phyloP scores from a whole-genome alignment of 495 filamentous ascomycete species.

The Aspergillus baeticus region DNA sequence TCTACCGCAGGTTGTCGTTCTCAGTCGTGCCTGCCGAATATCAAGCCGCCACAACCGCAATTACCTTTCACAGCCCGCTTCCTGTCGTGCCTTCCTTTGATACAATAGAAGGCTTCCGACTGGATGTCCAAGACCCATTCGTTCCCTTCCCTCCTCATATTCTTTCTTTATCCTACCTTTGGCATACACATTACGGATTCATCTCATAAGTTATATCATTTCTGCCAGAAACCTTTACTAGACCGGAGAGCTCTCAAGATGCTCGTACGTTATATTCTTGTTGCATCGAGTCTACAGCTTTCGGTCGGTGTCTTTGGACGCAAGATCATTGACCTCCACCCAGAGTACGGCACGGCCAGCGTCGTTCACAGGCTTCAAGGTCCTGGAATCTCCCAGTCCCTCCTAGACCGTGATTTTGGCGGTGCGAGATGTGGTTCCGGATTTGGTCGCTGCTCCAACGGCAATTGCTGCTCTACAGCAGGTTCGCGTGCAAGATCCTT shows the following conservation, averaged over 20 bases:
- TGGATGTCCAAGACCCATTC: background rate
- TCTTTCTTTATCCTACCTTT: constrained; percentile 3
- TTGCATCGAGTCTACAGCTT: constrained; percentile 16
- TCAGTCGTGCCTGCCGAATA: background rate
- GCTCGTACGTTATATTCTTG: constrained; percentile 20
- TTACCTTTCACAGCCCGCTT: no score
- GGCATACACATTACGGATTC: constrained; percentile 13
- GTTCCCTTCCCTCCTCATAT: background rate
- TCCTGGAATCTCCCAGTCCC: background rate
- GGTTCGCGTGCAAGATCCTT: constrained; percentile 42
- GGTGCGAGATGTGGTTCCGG: constrained; percentile 37
- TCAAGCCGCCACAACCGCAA: background rate
- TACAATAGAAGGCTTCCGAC: background rate
- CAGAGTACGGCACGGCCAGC: background rate
- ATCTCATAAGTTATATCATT: constrained; percentile 26
- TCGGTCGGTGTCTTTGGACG: constrained; percentile 13
- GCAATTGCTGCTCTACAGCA: constrained; percentile 63
- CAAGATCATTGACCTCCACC: constrained; percentile 13
- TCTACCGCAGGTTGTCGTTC: background rate
- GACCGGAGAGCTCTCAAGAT: constrained; percentile 21
- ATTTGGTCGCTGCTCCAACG: constrained; percentile 51
- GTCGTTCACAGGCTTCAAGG: constrained; percentile 3
- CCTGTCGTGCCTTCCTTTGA: background rate
- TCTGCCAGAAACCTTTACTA: constrained; percentile 17
- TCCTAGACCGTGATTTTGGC: constrained; percentile 22